Evolutionary conservation across 2,329 filamentous ascomycete species (phyloP).

Genomic region (Orbilia blumenaviensis): DNA sequence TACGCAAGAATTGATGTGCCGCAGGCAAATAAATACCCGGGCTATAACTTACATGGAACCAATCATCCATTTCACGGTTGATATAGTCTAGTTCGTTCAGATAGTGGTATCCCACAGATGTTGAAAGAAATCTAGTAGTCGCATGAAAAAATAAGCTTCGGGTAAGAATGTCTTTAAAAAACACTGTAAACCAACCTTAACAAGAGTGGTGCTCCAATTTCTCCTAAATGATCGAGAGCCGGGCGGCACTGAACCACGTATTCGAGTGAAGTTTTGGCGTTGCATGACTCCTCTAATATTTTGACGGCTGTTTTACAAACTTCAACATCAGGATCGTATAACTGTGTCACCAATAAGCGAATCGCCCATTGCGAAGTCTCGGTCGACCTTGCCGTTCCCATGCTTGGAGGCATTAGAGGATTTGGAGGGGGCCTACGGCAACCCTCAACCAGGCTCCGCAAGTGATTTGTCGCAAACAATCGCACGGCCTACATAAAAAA

Average conservation of each 20-base stretch:
- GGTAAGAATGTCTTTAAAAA: not conserved
- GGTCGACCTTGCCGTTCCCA: slow-evolving; percentile 60
- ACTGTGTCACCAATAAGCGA: slow-evolving; percentile 92
- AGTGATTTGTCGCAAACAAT: slow-evolving; percentile 57
- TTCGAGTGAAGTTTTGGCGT: slow-evolving; percentile 87
- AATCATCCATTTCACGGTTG: slow-evolving; percentile 99
- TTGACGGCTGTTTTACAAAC: slow-evolving; percentile 97
- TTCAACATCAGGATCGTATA: slow-evolving; percentile 96
- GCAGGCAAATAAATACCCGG: not conserved
- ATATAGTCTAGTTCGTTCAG: slow-evolving; percentile 97
- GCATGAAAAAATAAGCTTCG: not conserved
- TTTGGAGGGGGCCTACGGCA: slow-evolving; percentile 61
- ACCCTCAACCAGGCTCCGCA: slow-evolving; percentile 59
- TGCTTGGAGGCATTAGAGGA: slow-evolving; percentile 60
- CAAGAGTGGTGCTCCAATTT: slow-evolving; percentile 92
- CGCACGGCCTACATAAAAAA: slow-evolving; percentile 54
- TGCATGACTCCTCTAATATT: slow-evolving; percentile 96
- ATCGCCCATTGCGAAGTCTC: slow-evolving; percentile 91
- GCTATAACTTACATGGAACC: slow-evolving; percentile 73
- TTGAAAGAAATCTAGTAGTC: slow-evolving; percentile 76
- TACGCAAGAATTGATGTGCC: not conserved
- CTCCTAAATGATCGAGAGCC: slow-evolving; percentile 90
- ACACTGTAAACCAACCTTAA: slow-evolving; percentile 66
- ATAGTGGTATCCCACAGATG: slow-evolving; percentile 97
- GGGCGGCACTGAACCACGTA: slow-evolving; percentile 97